Evolutionary conservation across 1,284 basidiomycete species (phyloP), one percentile per base, ranked within the genome.

Genomic region (Apiotrichum siamense): DNA sequence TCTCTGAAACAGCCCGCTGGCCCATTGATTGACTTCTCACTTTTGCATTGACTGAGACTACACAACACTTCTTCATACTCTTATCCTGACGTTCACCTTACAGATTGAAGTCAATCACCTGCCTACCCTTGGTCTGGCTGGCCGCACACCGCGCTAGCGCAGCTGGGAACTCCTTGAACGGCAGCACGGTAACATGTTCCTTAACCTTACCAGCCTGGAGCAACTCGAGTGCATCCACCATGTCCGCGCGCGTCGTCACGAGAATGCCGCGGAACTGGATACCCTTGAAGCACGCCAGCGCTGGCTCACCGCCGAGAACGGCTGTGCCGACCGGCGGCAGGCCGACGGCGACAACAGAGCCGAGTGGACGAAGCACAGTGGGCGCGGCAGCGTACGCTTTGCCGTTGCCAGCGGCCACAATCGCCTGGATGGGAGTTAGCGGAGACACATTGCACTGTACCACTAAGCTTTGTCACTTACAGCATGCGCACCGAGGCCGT

Each of bases 211-310:
- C 55, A 13, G 29, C 37, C 27, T 37, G 26, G 39, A 48, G 47
- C 25, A 36, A 32, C 27, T 37, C 23, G 49, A 57, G 49, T 3
- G 55, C 55, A 26, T 54, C 52, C 17, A 20, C 25, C 55, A 57
- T 57, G 55, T 57, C 55, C 18, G 21, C 33, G 44, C 55, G 55
- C 17, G 52, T 53, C 31, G 55, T 54, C 52, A 76, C 63, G 29
- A 70, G 68, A 56, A 68, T 62, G 37, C 60, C 59, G 40, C 73
- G 64, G 35, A 71, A 74, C 32, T 66, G 61, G 52, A 76, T 66
- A 60, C 77, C 63, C 49, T 57, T 55, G 50, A 75, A 74, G 54
- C 68, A 67, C 62, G 63, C 64, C 24, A 61, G 54, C 38, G 60
- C 44, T n/a, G 54, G 54, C 53, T 62, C 62, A 36, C 64, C 71